Evolutionary conservation across 257 asterid genomes (phyloP).

Genomic region (Solanum pinnatisectum): DNA sequence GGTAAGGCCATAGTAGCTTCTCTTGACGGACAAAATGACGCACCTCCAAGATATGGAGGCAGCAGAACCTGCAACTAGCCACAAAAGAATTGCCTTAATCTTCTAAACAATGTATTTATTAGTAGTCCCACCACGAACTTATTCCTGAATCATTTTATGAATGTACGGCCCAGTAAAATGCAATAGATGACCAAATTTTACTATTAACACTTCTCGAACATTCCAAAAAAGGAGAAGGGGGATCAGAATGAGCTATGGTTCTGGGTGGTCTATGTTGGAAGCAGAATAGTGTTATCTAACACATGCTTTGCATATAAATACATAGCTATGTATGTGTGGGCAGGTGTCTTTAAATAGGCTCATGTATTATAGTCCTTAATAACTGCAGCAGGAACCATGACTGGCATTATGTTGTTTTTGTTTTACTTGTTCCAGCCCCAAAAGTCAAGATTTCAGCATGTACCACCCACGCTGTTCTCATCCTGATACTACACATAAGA

Average conservation of each 20-base stretch:
- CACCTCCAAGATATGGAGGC: conserved; percentile 29
- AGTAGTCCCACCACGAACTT: not conserved
- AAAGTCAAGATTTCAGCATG: not conserved
- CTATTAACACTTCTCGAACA: not conserved
- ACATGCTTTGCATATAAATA: not conserved
- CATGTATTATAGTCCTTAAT: not conserved
- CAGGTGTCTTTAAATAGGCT: not conserved
- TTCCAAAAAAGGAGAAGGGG: not conserved
- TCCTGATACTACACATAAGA: not conserved
- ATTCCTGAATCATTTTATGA: not conserved
- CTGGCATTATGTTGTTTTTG: not conserved
- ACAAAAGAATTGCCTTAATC: not conserved
- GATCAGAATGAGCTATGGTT: not conserved
- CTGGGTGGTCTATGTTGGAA: not conserved
- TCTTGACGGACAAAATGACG: not conserved
- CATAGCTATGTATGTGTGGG: not conserved
- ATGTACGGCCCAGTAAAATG: not conserved
- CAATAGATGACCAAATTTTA: not conserved
- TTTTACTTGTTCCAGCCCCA: not conserved
- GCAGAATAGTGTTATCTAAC: not conserved
- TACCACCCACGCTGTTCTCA: not conserved
- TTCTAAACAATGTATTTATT: not conserved
- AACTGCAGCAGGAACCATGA: not conserved
- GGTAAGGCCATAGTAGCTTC: conserved; percentile 8
- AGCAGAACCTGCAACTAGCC: conserved; percentile 29